Evolutionary conservation across 768 basidiomycete genomes (phyloP).

Genomic region (Tulasnella sp.): DNA sequence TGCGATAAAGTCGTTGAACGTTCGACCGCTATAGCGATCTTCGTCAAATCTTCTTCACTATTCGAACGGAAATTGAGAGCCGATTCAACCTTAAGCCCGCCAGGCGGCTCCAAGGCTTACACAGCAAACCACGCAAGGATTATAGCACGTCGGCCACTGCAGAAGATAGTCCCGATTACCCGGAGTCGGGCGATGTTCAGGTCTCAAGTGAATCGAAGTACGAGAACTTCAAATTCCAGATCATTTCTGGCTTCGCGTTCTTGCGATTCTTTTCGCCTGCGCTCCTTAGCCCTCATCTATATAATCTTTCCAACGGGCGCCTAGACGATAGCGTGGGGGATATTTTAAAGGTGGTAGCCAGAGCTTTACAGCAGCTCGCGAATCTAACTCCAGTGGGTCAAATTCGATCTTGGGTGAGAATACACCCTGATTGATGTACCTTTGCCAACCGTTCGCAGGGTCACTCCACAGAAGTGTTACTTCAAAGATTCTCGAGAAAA

Average conservation of each 20-base stretch:
- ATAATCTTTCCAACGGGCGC: slow-evolving; percentile 48
- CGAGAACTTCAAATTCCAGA: slow-evolving; percentile 59
- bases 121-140: slow-evolving; percentile 11
- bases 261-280: slow-evolving; percentile 87
- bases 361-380: slow-evolving; percentile 84
- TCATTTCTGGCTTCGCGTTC: slow-evolving; percentile 86
- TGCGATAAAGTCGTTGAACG: background rate
- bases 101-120: slow-evolving; percentile 23
- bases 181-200: background rate
- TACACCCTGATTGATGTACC: background rate
- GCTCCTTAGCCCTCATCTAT: slow-evolving; percentile 71
- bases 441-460: background rate
- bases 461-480: background rate
- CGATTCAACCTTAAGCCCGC: slow-evolving; percentile 19
- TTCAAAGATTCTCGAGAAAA: background rate
- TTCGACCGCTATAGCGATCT: slow-evolving; percentile 54
- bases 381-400: slow-evolving; percentile 69
- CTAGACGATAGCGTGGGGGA: slow-evolving; percentile 62
- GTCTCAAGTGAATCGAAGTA: slow-evolving; percentile 3
- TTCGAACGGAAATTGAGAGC: slow-evolving; percentile 68
- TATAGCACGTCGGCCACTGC: slow-evolving; percentile 11
- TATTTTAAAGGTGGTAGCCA: slow-evolving; percentile 79
- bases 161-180: background rate
- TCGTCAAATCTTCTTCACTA: slow-evolving; percentile 62
- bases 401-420: background rate